Base-by-base conservation (phyloP, 1,284 basidiomycete genomes). In the Psilocybe mexicana region DNA sequence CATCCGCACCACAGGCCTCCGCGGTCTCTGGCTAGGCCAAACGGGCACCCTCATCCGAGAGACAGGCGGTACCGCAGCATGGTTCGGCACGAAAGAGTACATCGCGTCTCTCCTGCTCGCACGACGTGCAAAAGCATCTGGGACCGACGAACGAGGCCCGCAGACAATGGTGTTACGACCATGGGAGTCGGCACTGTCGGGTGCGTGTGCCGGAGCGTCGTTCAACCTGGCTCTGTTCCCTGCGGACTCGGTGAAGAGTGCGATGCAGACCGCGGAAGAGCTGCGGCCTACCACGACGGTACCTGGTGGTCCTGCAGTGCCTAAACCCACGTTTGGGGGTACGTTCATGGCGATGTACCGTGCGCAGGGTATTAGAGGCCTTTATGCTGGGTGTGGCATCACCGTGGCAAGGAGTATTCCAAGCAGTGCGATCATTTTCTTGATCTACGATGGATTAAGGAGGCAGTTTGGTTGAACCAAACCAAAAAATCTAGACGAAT, bases 221-320 rank as follows among this genome's bases (percentile, higher is more conserved):
- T 96, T 93, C 78, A 94, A 93, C 67, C 76, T 93, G 61, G 82
- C 84, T 24, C 74, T 90, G 54, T 94, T 94, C 78, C 92, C 92
- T 1, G 93, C 93, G 14, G 94, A 96, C 74, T 88, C 87, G 26
- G 86, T 96, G 68, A 96, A 96, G 75, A 91, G 87, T 59, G 85
- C 90, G 33, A 90, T 96, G 72, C 94, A 96, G 77, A 96, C 94
- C 0, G 87, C 87, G 66, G 88, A 88, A 55, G 93, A 96, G 73
- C 79, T 95, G 56, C 77, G 87, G 42, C 69, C 69, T 36, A 59
- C 53, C 1, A n/a, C n/a, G n/a, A 40, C 38, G 10, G 33, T 52
- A n/a, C 43, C 44, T 28, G 54, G 47, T 25, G 55, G 60, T 7
- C 59, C 55, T 43, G 52, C 61, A 40, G 60, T 59, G 49, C 57